Evolutionary conservation across 805 yeast genomes (phyloP), one percentile per base, ranked within the genome.

Genomic region (Kazachstania viticola): DNA sequence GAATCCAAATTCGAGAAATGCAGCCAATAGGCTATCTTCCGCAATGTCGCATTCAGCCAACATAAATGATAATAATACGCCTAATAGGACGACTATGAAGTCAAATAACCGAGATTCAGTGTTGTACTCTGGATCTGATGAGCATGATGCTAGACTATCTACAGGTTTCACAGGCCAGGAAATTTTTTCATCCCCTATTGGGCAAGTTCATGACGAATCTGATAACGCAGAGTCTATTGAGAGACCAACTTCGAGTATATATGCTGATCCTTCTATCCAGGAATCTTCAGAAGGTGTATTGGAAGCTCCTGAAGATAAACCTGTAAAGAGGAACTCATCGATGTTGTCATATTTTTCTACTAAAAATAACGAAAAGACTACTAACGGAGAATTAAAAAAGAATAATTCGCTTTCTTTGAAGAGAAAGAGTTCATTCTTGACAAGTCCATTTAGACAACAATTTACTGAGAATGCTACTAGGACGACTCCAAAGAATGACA

Each of bases 291-390:
- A 8, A 8, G 21, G 14, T 8, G 17, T 11, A 8, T 14, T 14
- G 14, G 15, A 21, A 9, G 22, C 21, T 9, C 4, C 25, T 8
- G 38, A 37, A 22, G 17, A 16, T 7, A 49, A 48, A 28, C 46
- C 50, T 27, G 77, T 71, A 43, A 68, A 70, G 42, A 65, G 81
- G 40, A 75, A 72, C 37, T 72, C 79, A 0, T 73, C 80, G 0
- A 55, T 74, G 28, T 65, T 74, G 36, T 68, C 73, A 32, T 74
- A 69, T 41, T 52, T 70, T 26, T 40, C 48, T 9, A 35, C 38
- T 13, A 38, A 9, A 9, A 23, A 39, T 14, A 38, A 39, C 25
- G 42, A 40, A 5, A 39, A 50, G 49, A 18, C 8, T 18, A n/a
- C 17, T 17, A 28, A 18, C 7, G 21, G 28, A 17, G 23, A 17